Evolutionary conservation across 1,139 yeast species (phyloP).

Genomic region (Yamadazyma sp.): DNA sequence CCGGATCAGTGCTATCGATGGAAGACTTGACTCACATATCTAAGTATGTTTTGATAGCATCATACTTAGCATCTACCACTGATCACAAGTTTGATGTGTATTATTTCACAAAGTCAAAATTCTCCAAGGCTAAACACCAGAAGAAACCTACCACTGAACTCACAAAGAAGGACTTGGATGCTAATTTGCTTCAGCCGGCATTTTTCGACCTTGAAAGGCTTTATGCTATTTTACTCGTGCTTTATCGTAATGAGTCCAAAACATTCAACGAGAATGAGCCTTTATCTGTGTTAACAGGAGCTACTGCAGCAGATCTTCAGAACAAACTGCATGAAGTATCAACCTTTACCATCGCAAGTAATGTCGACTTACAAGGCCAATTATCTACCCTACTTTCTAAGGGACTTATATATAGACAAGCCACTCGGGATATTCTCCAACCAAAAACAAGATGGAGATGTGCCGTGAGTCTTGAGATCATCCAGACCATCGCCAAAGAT

Average conservation of each 20-base stretch:
- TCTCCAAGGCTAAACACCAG: conserved; percentile 38
- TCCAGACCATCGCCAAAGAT: conserved; percentile 51
- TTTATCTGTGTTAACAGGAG: conserved; percentile 25
- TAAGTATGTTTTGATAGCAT: conserved; percentile 64
- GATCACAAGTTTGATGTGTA: conserved; percentile 60
- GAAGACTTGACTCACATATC: conserved; percentile 53
- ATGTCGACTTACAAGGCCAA: conserved; percentile 55
- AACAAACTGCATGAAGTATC: conserved; percentile 31
- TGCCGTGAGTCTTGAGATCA: conserved; percentile 55
- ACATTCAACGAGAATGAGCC: conserved; percentile 29
- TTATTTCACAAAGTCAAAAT: conserved; percentile 59
- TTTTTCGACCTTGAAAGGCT: conserved; percentile 68
- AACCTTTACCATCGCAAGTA: conserved; percentile 35
- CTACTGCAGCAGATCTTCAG: conserved; percentile 16
- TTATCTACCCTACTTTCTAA: conserved; percentile 60
- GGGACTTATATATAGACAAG: conserved; percentile 51
- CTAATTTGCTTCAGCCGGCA: conserved; percentile 57
- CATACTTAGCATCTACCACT: conserved; percentile 69
- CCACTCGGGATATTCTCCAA: conserved; percentile 56
- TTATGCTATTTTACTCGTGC: conserved; percentile 63
- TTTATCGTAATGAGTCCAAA: conserved; percentile 44
- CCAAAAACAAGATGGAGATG: conserved; percentile 66
- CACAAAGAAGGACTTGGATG: conserved; percentile 48
- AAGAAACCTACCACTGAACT: conserved; percentile 29
- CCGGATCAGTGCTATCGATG: conserved; percentile 18